Conservation (phyloP, 352 stramenopile genomes). For the Phytophthora quininea region DNA sequence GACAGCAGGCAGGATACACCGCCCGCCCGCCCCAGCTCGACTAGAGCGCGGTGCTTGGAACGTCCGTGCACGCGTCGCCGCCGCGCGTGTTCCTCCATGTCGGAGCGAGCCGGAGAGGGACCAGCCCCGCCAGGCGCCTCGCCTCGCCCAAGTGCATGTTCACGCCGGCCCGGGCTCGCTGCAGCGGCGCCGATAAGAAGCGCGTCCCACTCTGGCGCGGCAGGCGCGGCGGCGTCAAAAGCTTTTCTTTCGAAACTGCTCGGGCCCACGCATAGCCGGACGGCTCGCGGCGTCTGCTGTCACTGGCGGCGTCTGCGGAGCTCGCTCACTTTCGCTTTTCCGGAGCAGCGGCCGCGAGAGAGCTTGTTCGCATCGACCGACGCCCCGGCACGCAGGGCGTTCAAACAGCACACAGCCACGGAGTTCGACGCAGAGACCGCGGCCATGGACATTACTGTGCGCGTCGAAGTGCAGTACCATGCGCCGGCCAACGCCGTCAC, state of each 20-base stretch:
- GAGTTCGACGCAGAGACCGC: background rate
- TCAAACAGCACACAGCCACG: background rate
- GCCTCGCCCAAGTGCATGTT: conserved; percentile 3
- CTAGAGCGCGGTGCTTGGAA: no score
- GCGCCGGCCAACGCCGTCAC: conserved; percentile 52
- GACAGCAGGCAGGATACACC: conserved; percentile 17
- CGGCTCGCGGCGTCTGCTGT: background rate
- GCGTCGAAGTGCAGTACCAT: conserved; percentile 76
- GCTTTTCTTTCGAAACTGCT: conserved; percentile 44
- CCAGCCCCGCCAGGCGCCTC: no score
- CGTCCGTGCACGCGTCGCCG: no score
- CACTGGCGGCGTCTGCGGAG: conserved; percentile 23
- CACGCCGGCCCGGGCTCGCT: background rate
- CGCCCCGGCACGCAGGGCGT: no score
- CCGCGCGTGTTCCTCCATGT: no score
- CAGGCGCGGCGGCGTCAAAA: conserved; percentile 24
- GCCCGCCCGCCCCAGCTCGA: background rate
- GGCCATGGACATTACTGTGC: conserved; percentile 67
- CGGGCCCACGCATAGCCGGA: background rate
- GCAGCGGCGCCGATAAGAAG: conserved; percentile 6
- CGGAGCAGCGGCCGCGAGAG: conserved; percentile 14
- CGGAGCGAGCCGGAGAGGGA: no score
- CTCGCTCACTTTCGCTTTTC: conserved; percentile 40
- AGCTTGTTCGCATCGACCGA: conserved; percentile 1
- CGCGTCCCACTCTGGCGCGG: conserved; percentile 17